Evolutionary conservation across 1,284 basidiomycete species (phyloP).

Genomic region (Exsudoporus floridanus): DNA sequence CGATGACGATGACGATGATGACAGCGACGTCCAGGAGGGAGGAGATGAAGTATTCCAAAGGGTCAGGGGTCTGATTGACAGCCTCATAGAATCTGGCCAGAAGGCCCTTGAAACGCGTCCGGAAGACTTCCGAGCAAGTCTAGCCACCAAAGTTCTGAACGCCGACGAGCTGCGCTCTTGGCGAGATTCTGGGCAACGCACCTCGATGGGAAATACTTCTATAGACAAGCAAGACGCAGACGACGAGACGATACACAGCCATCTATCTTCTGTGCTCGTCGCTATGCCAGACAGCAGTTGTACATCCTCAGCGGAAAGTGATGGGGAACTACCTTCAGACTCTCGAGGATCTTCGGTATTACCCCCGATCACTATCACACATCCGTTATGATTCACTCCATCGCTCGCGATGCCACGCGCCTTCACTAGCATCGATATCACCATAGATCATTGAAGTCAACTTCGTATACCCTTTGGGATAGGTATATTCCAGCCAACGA

Average conservation of each 20-base stretch:
- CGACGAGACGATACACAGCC: constrained; percentile 31
- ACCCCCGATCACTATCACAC: constrained; percentile 45
- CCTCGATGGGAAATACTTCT: constrained; percentile 6
- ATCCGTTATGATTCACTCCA: constrained; percentile 30
- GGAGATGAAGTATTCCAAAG: constrained; percentile 53
- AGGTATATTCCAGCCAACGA: constrained; percentile 17
- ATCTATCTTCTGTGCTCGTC: constrained; percentile 37
- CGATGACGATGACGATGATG: constrained; percentile 41
- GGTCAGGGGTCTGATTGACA: constrained; percentile 60
- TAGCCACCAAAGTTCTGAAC: constrained; percentile 64
- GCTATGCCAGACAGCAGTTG: constrained; percentile 33
- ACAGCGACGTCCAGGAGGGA: constrained; percentile 43
- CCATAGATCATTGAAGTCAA: constrained; percentile 26
- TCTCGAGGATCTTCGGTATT: constrained; percentile 21
- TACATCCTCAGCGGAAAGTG: constrained; percentile 34
- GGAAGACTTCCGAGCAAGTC: constrained; percentile 48
- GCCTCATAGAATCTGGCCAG: constrained; percentile 58
- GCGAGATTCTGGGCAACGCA: constrained; percentile 41
- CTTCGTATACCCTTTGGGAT: constrained; percentile 25
- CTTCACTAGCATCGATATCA: constrained; percentile 11
- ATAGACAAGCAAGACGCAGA: constrained; percentile 26
- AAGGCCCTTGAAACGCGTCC: constrained; percentile 60
- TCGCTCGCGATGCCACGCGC: constrained; percentile 7
- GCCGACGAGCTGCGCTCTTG: constrained; percentile 67
- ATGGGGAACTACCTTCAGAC: constrained; percentile 29